Evolutionary conservation across 2,329 filamentous ascomycete species (phyloP).

Genomic region (Penicillium vulpinum): DNA sequence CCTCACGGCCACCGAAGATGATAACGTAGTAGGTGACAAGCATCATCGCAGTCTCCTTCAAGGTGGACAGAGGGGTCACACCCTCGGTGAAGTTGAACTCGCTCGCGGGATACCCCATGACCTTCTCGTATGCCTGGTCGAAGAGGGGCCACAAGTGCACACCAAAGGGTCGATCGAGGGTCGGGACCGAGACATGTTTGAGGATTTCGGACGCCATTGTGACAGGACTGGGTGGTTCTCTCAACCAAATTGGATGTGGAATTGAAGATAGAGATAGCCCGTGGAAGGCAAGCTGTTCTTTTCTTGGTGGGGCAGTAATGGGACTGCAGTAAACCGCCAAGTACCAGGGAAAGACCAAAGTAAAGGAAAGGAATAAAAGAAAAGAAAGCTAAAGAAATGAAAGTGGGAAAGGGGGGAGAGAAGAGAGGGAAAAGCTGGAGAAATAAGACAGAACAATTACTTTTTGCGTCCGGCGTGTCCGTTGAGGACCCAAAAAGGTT

Average conservation of each 20-base stretch:
- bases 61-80: constrained; percentile 83
- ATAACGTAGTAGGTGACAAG: constrained; percentile 87
- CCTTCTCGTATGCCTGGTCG: constrained; percentile 75
- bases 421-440: constrained; percentile 56
- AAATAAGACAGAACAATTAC: constrained; percentile 20
- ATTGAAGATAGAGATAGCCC: constrained; percentile 1
- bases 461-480: constrained; percentile 31
- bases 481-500: constrained; percentile 25
- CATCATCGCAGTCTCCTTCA: constrained; percentile 77
- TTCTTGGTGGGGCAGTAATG: constrained; percentile 2
- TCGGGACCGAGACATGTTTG: constrained; percentile 63
- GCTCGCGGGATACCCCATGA: constrained; percentile 78
- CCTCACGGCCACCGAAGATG: constrained; percentile 87
- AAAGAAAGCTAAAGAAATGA: constrained; percentile 40
- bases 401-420: constrained; percentile 57
- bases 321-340: background rate
- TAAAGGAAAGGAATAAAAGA: constrained; percentile 51
- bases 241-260: background rate
- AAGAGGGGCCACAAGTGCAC: constrained; percentile 92
- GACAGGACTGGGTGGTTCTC: constrained; percentile 14
- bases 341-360: constrained; percentile 46
- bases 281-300: background rate
- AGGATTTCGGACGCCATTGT: constrained; percentile 54
- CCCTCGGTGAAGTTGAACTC: constrained; percentile 83
- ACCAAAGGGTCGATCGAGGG: constrained; percentile 89